Percentiles rank a stretch among this genome's conserved stretches.
phyloP scores from a whole-genome alignment of 164 flowering plant species.

The Cinnamomum chago region DNA sequence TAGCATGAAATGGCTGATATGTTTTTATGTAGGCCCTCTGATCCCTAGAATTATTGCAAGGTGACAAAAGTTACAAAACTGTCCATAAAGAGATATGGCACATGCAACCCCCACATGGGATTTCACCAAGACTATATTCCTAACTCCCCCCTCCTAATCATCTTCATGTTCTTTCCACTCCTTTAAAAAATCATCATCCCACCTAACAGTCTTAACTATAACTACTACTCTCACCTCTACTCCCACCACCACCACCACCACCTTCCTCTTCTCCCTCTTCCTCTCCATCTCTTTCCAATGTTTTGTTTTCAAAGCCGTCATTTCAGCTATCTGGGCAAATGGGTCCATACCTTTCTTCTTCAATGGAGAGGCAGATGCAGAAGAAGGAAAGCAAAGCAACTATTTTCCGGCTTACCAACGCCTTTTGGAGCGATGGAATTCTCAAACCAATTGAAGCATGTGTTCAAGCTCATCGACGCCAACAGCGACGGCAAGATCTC shows the following conservation, averaged over 20 bases:
- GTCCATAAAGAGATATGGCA: slow-evolving; percentile 9
- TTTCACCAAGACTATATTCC: slow-evolving; percentile 20
- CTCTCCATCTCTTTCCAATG: slow-evolving; percentile 18
- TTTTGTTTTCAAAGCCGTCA: slow-evolving; percentile 16
- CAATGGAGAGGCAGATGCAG: slow-evolving; percentile 11
- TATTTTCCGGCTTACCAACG: slow-evolving; percentile 25
- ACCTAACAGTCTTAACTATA: background rate
- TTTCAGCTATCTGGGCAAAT: slow-evolving; percentile 18
- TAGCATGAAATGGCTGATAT: background rate
- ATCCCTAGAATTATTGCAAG: slow-evolving; percentile 26
- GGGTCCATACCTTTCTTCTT: slow-evolving; percentile 16
- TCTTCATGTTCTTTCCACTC: slow-evolving; percentile 4
- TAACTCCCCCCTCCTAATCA: slow-evolving; percentile 10
- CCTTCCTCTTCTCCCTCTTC: background rate
- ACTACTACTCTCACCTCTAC: background rate
- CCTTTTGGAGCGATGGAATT: slow-evolving; percentile 45
- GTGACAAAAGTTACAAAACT: slow-evolving; percentile 17
- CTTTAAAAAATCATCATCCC: slow-evolving; percentile 5
- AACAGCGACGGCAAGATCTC: slow-evolving; percentile 74
- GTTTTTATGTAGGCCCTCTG: slow-evolving; percentile 3
- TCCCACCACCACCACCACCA: background rate
- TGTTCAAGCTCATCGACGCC: slow-evolving; percentile 59
- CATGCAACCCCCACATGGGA: slow-evolving; percentile 21
- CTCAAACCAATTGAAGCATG: slow-evolving; percentile 45
- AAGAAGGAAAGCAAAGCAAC: slow-evolving; percentile 20